Base-by-base conservation (phyloP, 108 stramenopile genomes). In the Fistulifera solaris region DNA sequence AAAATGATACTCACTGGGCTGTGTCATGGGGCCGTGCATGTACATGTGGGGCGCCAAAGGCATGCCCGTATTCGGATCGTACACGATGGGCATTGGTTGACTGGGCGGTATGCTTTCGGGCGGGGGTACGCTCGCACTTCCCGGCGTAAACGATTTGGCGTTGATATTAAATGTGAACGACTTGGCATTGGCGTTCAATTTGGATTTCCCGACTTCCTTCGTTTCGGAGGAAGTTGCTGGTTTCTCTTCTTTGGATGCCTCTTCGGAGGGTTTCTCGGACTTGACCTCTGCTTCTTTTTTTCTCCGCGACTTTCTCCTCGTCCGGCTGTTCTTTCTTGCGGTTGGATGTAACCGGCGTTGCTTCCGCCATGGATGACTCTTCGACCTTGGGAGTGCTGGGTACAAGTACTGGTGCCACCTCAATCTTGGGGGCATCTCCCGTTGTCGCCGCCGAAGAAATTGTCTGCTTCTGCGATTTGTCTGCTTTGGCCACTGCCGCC, bases 181-280 rank as follows among this genome's bases (percentile, higher is more conserved):
- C 50, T 87, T 92, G 31, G 89, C 85, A 43, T 80, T 87, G 56
- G 85, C 79, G 49, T 81, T 87, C 66, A 92, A 75, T 52, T 92
- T 92, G 48, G 66, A 59, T 26, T 54, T 76, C 48, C 21, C 44
- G 44, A 6, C 44, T 71, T 56, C 27, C 69, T 67, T 44, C 45
- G 53, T 38, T 54, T 54, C 31, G n/a, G 31, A 18, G 7, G 8
- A 6, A 23, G 17, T n/a, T 55, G n/a, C 15, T 8, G 42, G 21
- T 56, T 56, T 68, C n/a, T 49, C 61, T 14, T 28, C 19, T 19
- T 47, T 13, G 12, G 38, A 42, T 26, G 26, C 43, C 25, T 38
- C n/a, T 21, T 57, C 39, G 35, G 38, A 21, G 46, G 38, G 11
- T 16, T 56, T 28, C 13, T 60, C 54, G 44, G 51, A 12, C n/a